A percentile compares a stretch with the other conserved stretches of the same genome.
These are phyloP conservation scores for Apiospora arundinis DNA, from an alignment of 2,329 filamentous ascomycete species.

Conservation along the genomic window DNA sequence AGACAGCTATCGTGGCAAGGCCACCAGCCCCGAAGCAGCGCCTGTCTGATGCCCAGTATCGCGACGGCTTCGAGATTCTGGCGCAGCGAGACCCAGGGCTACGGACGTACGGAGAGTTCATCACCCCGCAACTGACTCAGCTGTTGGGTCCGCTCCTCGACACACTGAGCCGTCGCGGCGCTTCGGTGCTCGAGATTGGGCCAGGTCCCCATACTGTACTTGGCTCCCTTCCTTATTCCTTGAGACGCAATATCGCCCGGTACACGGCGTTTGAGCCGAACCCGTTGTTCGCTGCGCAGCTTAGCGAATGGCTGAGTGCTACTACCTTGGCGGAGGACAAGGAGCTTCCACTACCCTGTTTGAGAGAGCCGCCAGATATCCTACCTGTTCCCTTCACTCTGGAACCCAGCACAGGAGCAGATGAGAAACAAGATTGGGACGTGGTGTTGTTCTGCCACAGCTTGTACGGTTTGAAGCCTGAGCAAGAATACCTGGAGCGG, in stretches of 20 bases:
- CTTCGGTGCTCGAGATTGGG: conserved; percentile 67
- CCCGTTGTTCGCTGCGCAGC: conserved; percentile 46
- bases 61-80: conserved; percentile 53
- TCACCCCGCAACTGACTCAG: conserved; percentile 54
- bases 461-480: conserved; percentile 64
- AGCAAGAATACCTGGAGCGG: conserved; percentile 49
- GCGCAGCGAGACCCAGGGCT: conserved; percentile 39
- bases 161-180: conserved; percentile 38
- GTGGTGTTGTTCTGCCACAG: conserved; percentile 68
- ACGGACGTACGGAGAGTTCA: conserved; percentile 54
- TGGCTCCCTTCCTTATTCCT: conserved; percentile 48
- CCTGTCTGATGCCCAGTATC: conserved; percentile 57
- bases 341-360: conserved; percentile 46
- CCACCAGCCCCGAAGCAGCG: conserved; percentile 38
- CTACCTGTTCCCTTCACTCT: conserved; percentile 46
- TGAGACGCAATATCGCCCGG: conserved; percentile 50
- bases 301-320: conserved; percentile 50
- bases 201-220: conserved; percentile 63
- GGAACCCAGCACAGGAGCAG: conserved; percentile 34
- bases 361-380: conserved; percentile 48
- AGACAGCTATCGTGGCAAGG: conserved; percentile 35
- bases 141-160: conserved; percentile 49
- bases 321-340: conserved; percentile 29
- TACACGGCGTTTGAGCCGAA: conserved; percentile 64
- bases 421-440: conserved; percentile 50